Percentiles rank a stretch among this genome's conserved stretches.
phyloP scores from a whole-genome alignment of 1,139 yeast species.

The Diutina mesorugosa region DNA sequence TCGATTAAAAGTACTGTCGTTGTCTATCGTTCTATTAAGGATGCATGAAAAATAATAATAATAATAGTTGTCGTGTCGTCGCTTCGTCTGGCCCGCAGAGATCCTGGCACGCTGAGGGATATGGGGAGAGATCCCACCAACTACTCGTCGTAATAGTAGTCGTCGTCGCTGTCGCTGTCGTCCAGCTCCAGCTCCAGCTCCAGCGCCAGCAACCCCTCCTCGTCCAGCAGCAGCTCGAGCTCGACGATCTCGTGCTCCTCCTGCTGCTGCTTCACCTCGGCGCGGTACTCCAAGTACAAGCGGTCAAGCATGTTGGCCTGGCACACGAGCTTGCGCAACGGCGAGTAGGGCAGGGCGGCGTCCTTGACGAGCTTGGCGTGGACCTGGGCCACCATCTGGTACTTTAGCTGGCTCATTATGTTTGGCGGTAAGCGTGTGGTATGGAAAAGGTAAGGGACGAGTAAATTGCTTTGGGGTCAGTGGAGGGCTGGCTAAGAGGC shows the following conservation, averaged over 20 bases:
- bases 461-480: too few relatives aligned
- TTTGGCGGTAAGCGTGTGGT: not conserved
- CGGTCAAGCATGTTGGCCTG: constrained; percentile 70
- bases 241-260: not conserved
- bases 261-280: not conserved
- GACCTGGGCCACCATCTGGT: constrained; percentile 56
- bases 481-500: not conserved
- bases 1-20: not conserved
- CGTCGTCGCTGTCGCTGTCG: not conserved
- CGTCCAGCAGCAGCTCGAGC: not conserved
- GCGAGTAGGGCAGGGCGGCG: constrained; percentile 48
- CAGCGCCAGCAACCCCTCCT: not conserved
- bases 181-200: not conserved
- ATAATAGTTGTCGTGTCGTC: not conserved
- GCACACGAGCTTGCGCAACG: constrained; percentile 49
- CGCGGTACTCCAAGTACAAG: constrained; percentile 11
- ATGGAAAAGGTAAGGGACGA: not conserved
- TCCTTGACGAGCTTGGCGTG: constrained; percentile 55
- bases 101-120: too few relatives aligned
- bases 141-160: not conserved
- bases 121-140: not conserved
- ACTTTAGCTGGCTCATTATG: constrained; percentile 16
- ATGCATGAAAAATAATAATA: not conserved
- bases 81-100: not conserved
- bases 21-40: not conserved